Evolutionary conservation across 2,329 filamentous ascomycete species (phyloP).

Genomic region (Fusarium pseudoanthophilum): DNA sequence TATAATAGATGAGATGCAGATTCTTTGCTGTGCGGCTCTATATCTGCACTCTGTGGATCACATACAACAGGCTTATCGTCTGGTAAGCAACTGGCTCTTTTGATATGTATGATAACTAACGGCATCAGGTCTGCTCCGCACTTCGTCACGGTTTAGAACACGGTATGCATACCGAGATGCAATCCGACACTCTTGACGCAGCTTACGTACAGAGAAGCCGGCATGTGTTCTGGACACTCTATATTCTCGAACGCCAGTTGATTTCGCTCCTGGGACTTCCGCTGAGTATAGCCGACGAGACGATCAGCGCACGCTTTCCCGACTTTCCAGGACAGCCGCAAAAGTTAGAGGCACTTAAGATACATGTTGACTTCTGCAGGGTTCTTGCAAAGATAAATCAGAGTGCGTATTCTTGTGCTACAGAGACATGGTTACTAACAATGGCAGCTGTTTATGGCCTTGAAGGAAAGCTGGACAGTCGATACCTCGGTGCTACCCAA

Average conservation of each 20-base stretch:
- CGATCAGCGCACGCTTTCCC: slow-evolving; percentile 30
- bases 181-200: slow-evolving; percentile 12
- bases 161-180: slow-evolving; percentile 39
- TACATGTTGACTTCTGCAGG: slow-evolving; percentile 31
- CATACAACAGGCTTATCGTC: slow-evolving; percentile 19
- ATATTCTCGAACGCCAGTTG: slow-evolving; percentile 33
- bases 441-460: slow-evolving; percentile 35
- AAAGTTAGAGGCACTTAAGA: slow-evolving; percentile 14
- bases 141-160: slow-evolving; percentile 20
- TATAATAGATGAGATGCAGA: slow-evolving; percentile 31
- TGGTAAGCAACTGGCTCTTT: background rate
- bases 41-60: slow-evolving; percentile 29
- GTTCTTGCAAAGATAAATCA: slow-evolving; percentile 36
- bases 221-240: slow-evolving; percentile 33
- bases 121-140: slow-evolving; percentile 23
- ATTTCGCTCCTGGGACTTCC: slow-evolving; percentile 34
- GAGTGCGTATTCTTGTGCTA: slow-evolving; percentile 4
- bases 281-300: slow-evolving; percentile 28
- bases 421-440: background rate
- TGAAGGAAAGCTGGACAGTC: slow-evolving; percentile 39
- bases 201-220: slow-evolving; percentile 28
- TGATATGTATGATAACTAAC: rapidly evolving
- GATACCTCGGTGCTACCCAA: slow-evolving; percentile 32
- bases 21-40: slow-evolving; percentile 30
- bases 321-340: slow-evolving; percentile 13